Base-by-base conservation (phyloP, 495 filamentous ascomycete species). In the Tuber borchii region DNA sequence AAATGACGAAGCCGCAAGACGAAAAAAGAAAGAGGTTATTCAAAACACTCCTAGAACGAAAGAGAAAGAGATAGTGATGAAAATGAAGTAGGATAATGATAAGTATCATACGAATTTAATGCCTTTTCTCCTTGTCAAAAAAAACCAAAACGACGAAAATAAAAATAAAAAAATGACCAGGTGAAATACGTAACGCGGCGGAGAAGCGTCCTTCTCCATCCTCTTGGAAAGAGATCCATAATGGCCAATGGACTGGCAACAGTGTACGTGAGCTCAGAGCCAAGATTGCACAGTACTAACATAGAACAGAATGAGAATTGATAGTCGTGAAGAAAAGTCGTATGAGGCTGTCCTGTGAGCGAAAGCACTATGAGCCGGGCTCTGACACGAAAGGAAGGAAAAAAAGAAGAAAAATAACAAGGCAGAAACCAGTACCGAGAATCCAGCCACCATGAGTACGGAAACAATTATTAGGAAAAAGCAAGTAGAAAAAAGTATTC, bases 361-460 rank as follows among this genome's bases (percentile, higher is more conserved):
- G 56, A 65, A 34, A 65, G 26, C 31, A 65, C 56, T 14, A 65
- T 65, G 56, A 65, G 26, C 56, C 34, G 34, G 56, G 56, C 56
- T 42, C 48, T 69, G 74, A 71, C 65, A 74, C 51, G 77, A 76
- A 74, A 75, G 77, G 75, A 74, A 80, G 39, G 75, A 74, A 80
- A 31, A 72, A 10, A 31, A 56, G 7, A 44, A 44, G 34, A 40
- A 44, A 26, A 76, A 51, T 69, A 73, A 75, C 51, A 51, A 68
- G 40, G 26, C 39, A 48, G 70, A 39, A 22, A 79, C 68, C 68
- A 77, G 74, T 45, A 71, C 31, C 44, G 31, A 14, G 46, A 71
- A 31, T 39, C 31, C 44, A 71, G 45, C 42, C 42, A 70, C 40
- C 51, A 70, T 70, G 70, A 69, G 46, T 65, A 44, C 69, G 37